Evolutionary conservation across 2,329 filamentous ascomycete genomes (phyloP).

Genomic region (Phyllosticta citrichinensis): DNA sequence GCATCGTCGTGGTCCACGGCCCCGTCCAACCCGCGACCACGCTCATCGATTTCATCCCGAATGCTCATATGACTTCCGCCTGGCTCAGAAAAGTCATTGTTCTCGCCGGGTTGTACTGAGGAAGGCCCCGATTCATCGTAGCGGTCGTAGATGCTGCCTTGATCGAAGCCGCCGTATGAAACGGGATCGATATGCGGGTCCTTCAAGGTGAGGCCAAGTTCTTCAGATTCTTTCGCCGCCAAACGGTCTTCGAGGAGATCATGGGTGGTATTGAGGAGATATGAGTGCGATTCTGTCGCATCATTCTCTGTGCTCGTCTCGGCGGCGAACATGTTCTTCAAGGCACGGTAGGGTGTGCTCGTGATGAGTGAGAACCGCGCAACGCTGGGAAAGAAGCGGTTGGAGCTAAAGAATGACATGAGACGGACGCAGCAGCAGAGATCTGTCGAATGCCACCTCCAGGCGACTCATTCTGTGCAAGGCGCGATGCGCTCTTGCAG

Average conservation of each 20-base stretch:
- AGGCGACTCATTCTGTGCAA: constrained; percentile 8
- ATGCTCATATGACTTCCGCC: constrained; percentile 23
- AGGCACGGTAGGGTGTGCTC: constrained; percentile 10
- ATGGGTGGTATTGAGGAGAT: constrained; percentile 11
- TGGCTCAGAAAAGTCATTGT: constrained; percentile 26
- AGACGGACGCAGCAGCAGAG: constrained; percentile 5
- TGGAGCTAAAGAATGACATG: constrained; percentile 11
- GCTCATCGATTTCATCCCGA: constrained; percentile 21
- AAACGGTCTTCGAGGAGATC: constrained; percentile 10
- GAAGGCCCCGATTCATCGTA: constrained; percentile 31
- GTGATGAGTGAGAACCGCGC: constrained; percentile 10
- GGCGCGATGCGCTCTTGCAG: constrained; percentile 10
- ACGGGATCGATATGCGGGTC: constrained; percentile 17
- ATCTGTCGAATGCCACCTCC: constrained; percentile 2
- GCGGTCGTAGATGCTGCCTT: constrained; percentile 19
- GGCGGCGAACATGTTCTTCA: constrained; percentile 11
- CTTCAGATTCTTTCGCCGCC: constrained; percentile 12
- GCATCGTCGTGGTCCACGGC: constrained; percentile 3
- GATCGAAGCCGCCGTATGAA: constrained; percentile 25
- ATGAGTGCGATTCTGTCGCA: constrained; percentile 9
- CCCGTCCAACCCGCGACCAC: constrained; percentile 1
- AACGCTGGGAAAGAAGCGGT: constrained; percentile 9
- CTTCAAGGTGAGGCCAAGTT: constrained; percentile 18
- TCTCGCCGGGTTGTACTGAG: constrained; percentile 29
- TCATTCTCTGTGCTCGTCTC: constrained; percentile 9